Evolutionary conservation across 148 eudicot species (phyloP).

Genomic region (Persicaria tinctoria): DNA sequence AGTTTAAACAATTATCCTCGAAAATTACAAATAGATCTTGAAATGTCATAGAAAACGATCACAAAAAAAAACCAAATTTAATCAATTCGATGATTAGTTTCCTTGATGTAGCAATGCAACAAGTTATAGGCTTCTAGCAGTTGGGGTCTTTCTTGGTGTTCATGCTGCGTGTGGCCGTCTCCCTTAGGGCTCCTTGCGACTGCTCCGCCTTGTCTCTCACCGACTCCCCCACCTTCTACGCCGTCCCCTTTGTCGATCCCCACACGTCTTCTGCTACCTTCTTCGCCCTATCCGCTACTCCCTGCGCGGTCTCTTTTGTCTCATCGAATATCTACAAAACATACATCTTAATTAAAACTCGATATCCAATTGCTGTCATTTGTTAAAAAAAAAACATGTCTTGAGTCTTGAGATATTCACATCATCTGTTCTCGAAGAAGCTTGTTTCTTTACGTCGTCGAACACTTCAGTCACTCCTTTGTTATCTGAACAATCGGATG

Average conservation of each 20-base stretch:
- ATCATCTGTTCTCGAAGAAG: slow-evolving; percentile 39
- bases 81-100: too few species aligned
- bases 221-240: slow-evolving; percentile 49
- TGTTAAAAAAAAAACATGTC: not conserved
- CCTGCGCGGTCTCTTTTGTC: slow-evolving; percentile 37
- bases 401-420: slow-evolving; percentile 17
- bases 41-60: too few species aligned
- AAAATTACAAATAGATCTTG: too few species aligned
- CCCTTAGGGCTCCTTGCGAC: slow-evolving; percentile 33
- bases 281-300: slow-evolving; percentile 60
- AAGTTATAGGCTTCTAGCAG: not conserved
- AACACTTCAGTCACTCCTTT: too few species aligned
- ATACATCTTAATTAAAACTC: not conserved
- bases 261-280: slow-evolving; percentile 70
- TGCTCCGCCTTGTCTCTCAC: slow-evolving; percentile 53
- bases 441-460: slow-evolving; percentile 38
- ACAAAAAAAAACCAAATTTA: too few species aligned
- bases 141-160: slow-evolving; percentile 46
- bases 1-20: too few species aligned
- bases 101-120: too few species aligned
- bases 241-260: slow-evolving; percentile 59
- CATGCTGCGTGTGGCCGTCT: slow-evolving; percentile 36
- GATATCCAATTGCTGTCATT: not conserved
- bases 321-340: slow-evolving; percentile 24
- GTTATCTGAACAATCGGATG: not conserved